phyloP scores from a whole-genome alignment of 2,329 filamentous ascomycete species.

The Colletotrichum sp. region DNA sequence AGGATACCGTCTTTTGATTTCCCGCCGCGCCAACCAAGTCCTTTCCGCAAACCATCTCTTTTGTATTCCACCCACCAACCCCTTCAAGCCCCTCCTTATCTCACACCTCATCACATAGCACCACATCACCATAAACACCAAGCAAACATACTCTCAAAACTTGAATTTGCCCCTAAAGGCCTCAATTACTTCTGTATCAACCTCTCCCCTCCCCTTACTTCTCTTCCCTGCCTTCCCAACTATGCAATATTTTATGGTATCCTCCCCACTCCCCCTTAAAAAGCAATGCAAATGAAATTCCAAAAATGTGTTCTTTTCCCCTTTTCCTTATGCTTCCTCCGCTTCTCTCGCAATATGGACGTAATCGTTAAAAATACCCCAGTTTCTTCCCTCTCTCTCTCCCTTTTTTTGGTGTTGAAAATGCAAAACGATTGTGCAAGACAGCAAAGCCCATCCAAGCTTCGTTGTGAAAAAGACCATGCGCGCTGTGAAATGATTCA shows the following conservation, averaged over 20 bases:
- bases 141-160: not conserved
- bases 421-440: not conserved
- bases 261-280: not conserved
- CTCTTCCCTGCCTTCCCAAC: not conserved
- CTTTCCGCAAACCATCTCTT: rapidly evolving
- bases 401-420: not conserved
- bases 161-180: not conserved
- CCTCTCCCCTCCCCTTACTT: not conserved
- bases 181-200: not conserved
- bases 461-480: not conserved
- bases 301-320: not conserved
- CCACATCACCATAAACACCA: not conserved
- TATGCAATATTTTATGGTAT: not conserved
- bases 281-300: not conserved
- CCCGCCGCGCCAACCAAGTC: too few species aligned
- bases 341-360: not conserved
- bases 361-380: not conserved
- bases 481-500: not conserved
- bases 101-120: not conserved
- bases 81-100: not conserved
- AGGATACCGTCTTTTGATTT: too few species aligned
- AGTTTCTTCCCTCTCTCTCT: not conserved
- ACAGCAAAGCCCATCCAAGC: not conserved
- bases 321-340: not conserved
- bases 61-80: not conserved